Conservation (phyloP, 169 alveolate genomes). For the Plasmodium vivax region DNA sequence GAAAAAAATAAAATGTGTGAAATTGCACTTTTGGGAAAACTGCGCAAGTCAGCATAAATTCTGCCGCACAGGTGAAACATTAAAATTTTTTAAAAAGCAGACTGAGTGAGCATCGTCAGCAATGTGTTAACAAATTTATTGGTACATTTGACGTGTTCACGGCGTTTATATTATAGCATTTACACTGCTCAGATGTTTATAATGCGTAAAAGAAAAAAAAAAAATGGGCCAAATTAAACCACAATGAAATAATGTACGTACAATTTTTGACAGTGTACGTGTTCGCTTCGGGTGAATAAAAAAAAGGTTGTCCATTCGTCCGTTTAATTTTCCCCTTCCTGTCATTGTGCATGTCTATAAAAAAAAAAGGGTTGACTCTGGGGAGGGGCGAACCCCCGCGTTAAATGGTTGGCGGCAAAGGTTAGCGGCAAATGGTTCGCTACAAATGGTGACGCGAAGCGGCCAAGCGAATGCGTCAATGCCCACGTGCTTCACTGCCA, state of each 20-base stretch:
- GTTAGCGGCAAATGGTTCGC: not conserved
- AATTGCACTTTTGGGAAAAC: conserved; percentile 7
- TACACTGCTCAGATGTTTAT: not conserved
- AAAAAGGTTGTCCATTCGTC: conserved; percentile 6
- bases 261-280: not conserved
- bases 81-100: not conserved
- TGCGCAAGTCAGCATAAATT: not conserved
- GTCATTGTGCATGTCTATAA: conserved; percentile 15
- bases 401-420: not conserved
- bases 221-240: not conserved
- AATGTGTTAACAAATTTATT: not conserved
- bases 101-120: not conserved
- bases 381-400: not conserved
- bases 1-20: conserved; percentile 2
- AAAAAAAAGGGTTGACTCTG: not conserved
- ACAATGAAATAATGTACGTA: not conserved
- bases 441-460: not conserved
- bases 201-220: conserved; percentile 22
- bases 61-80: not conserved
- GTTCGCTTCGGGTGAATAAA: conserved; percentile 8
- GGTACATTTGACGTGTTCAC: not conserved
- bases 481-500: not conserved
- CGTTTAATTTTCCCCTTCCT: not conserved
- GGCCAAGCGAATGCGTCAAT: not conserved
- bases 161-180: not conserved